Conservation (phyloP, 129 eudicot genomes). For the Centaurea solstitialis region DNA sequence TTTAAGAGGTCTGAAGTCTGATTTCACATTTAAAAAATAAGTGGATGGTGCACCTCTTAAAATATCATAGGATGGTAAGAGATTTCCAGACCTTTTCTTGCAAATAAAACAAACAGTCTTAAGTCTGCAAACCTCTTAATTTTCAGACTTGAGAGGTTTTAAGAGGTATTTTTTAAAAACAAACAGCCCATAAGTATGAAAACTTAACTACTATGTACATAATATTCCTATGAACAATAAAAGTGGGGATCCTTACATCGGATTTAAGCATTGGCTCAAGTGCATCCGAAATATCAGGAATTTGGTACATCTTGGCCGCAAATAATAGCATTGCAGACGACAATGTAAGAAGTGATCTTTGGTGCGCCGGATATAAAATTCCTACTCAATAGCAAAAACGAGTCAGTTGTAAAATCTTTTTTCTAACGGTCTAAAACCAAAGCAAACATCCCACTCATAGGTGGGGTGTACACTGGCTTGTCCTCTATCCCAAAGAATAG, state of each 20-base stretch:
- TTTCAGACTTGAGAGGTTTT: too few species aligned
- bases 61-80: too few species aligned
- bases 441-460: not conserved
- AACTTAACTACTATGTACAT: not conserved
- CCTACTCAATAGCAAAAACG: slow-evolving; percentile 42
- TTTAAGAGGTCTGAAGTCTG: too few species aligned
- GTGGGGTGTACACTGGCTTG: not conserved
- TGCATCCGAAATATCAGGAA: slow-evolving; percentile 56
- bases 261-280: slow-evolving; percentile 52
- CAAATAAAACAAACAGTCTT: too few species aligned
- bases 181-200: not conserved
- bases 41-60: too few species aligned
- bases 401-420: slow-evolving; percentile 7
- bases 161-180: too few species aligned
- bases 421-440: not conserved
- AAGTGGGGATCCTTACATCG: slow-evolving; percentile 56
- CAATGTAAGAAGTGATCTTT: slow-evolving; percentile 68
- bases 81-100: too few species aligned
- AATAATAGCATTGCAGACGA: slow-evolving; percentile 83
- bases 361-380: slow-evolving; percentile 62
- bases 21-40: too few species aligned
- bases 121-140: too few species aligned
- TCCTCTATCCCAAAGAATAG: not conserved
- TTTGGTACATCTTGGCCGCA: slow-evolving; percentile 81
- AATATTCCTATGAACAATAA: not conserved